Conservation (phyloP, 805 yeast species). For the Cyberlindnera suaveolens region DNA sequence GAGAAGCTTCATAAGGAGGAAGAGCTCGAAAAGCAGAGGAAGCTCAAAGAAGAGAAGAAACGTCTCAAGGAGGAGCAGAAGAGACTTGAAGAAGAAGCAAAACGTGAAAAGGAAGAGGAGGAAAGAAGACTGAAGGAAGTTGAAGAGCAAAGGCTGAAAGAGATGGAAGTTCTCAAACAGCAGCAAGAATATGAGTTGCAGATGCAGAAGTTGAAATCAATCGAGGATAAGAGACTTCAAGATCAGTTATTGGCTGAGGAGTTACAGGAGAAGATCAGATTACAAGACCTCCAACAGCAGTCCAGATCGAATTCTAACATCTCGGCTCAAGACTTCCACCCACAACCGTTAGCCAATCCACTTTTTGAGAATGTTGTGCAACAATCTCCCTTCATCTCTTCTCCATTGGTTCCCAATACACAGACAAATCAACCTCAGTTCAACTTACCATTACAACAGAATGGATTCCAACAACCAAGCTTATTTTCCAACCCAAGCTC, state of each 20-base stretch:
- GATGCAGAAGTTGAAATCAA: neutral
- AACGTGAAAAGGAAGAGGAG: constrained; percentile 21
- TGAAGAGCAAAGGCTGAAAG: constrained; percentile 1
- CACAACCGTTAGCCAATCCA: constrained; percentile 1
- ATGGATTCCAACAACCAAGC: neutral
- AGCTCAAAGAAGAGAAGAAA: constrained; percentile 22
- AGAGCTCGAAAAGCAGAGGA: constrained; percentile 30
- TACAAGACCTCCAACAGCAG: neutral
- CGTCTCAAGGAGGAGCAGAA: constrained; percentile 33
- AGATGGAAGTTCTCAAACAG: neutral
- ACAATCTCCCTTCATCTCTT: constrained; percentile 3
- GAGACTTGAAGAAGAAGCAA: constrained; percentile 27
- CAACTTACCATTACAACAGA: neutral
- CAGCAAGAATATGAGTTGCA: constrained; percentile 1
- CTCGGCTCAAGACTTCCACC: neutral
- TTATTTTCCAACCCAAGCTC: no score
- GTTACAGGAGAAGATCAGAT: constrained; percentile 1
- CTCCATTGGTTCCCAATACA: constrained; percentile 4
- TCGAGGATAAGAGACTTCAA: constrained; percentile 2
- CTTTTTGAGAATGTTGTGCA: constrained; percentile 2
- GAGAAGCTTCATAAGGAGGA: constrained; percentile 31
- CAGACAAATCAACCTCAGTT: neutral
- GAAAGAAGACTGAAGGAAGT: constrained; percentile 1
- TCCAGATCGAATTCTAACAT: constrained; percentile 5
- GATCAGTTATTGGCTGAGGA: constrained; percentile 1